A percentile compares a stretch with the other conserved stretches of the same genome.
Evolutionary conservation across 768 basidiomycete species (phyloP).

Genomic region (Podaxis mareebaensis): DNA sequence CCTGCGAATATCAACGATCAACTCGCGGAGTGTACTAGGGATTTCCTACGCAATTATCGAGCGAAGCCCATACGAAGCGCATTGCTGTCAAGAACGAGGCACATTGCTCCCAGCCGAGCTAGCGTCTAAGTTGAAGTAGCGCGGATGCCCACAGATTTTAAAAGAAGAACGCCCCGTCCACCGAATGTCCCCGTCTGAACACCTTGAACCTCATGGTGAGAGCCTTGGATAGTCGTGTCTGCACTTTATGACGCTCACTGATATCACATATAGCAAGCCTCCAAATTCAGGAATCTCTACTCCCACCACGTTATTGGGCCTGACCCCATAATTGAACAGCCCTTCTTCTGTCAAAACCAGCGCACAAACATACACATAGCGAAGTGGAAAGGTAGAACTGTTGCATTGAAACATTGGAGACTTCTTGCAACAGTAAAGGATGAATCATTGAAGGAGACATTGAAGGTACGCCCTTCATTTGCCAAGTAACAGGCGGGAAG

Average conservation of each 20-base stretch:
- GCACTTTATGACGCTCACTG: not conserved
- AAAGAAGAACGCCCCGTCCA: no score
- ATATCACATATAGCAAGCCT: not conserved
- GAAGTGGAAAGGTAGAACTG: not conserved
- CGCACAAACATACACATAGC: slow-evolving; percentile 1
- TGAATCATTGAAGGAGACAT: not conserved
- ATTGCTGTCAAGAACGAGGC: no score
- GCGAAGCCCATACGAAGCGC: no score
- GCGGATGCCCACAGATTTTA: no score
- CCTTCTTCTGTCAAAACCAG: not conserved
- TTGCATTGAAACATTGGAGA: slow-evolving; percentile 9
- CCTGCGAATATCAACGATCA: no score
- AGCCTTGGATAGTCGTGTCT: not conserved
- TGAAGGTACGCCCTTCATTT: not conserved
- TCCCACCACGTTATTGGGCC: not conserved
- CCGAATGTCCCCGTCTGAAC: no score
- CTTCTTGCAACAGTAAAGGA: not conserved
- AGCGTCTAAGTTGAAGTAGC: no score
- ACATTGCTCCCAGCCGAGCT: no score
- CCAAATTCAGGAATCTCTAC: not conserved
- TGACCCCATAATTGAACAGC: not conserved
- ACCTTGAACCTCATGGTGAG: not conserved
- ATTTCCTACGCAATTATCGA: no score
- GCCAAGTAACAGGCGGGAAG: not conserved
- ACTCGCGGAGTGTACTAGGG: no score